Evolutionary conservation across 257 asterid species (phyloP).

Genomic region (Capsicum pubescens): DNA sequence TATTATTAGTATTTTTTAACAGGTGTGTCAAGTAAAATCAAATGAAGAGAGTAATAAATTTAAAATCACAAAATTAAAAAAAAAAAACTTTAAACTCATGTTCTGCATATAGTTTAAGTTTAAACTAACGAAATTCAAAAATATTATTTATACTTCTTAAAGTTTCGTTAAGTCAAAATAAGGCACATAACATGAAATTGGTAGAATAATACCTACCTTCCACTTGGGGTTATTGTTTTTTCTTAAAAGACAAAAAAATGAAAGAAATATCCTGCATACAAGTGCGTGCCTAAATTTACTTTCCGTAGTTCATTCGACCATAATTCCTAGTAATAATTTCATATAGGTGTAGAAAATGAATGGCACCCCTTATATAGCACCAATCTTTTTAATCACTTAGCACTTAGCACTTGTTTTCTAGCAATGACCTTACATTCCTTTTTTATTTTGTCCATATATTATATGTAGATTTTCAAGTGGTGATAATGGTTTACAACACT

Average conservation of each 20-base stretch:
- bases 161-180: too few relatives aligned
- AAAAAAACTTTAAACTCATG: too few relatives aligned
- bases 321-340: neutral
- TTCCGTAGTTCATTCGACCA: neutral
- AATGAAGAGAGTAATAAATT: too few relatives aligned
- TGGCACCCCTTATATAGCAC: neutral
- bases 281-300: slow-evolving; percentile 39
- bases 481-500: neutral
- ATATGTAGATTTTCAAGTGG: neutral
- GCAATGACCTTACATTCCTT: neutral
- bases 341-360: neutral
- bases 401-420: neutral
- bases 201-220: neutral
- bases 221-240: too few relatives aligned
- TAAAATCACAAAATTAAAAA: too few relatives aligned
- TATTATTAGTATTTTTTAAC: too few relatives aligned
- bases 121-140: too few relatives aligned
- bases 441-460: neutral
- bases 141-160: too few relatives aligned
- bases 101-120: too few relatives aligned
- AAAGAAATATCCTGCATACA: slow-evolving; percentile 30
- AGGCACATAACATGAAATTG: too few relatives aligned
- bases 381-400: neutral
- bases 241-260: neutral
- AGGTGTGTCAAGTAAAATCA: too few relatives aligned